Evolutionary conservation across 768 basidiomycete genomes (phyloP).

Genomic region (Amanita molliuscula): DNA sequence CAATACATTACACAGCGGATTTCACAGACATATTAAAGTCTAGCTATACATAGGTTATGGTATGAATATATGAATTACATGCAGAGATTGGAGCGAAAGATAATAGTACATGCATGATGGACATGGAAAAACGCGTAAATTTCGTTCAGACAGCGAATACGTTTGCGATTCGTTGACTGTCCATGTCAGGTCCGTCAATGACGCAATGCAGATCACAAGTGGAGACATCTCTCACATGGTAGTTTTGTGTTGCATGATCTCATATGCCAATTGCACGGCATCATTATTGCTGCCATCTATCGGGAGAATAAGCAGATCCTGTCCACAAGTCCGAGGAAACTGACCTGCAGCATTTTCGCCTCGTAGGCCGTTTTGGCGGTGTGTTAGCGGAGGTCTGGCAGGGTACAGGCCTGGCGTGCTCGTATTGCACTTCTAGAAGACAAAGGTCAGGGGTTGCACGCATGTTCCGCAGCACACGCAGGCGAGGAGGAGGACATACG

Average conservation of each 20-base stretch:
- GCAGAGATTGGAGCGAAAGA: neutral
- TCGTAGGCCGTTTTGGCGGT: neutral
- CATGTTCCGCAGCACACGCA: neutral
- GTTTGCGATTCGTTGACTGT: slow-evolving; percentile 24
- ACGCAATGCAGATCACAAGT: neutral
- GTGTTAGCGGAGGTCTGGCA: neutral
- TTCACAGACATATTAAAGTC: neutral
- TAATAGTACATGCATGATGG: neutral
- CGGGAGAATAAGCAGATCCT: slow-evolving; percentile 1
- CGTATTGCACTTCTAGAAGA: neutral
- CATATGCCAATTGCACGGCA: slow-evolving; percentile 12
- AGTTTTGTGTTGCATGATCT: slow-evolving; percentile 20
- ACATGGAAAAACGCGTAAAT: neutral
- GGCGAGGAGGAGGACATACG: neutral
- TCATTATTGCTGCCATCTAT: neutral
- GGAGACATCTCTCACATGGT: slow-evolving; percentile 16
- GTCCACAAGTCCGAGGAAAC: neutral
- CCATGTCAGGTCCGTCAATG: slow-evolving; percentile 1
- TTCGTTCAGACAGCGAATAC: slow-evolving; percentile 15
- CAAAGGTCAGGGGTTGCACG: neutral
- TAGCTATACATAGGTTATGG: slow-evolving; percentile 2
- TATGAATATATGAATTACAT: slow-evolving; percentile 1
- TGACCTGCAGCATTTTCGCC: neutral
- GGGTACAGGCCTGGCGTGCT: neutral
- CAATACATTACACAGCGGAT: neutral